phyloP scores from a whole-genome alignment of 2,329 filamentous ascomycete genomes.

The Arthroderma sp. region DNA sequence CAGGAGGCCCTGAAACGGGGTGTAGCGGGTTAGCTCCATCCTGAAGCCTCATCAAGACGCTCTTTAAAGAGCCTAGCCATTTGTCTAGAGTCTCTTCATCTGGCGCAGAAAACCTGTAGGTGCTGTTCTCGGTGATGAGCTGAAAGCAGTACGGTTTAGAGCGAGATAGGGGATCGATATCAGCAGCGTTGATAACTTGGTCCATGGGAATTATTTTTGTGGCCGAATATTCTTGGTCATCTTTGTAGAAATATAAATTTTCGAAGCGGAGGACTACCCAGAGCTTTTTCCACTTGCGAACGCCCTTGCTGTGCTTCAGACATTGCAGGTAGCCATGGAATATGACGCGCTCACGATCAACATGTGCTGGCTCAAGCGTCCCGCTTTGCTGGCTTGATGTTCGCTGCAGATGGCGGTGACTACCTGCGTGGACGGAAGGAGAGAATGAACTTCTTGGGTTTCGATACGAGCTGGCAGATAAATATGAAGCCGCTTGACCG shows the following conservation, averaged over 20 bases:
- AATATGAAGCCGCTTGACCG: slow-evolving; percentile 15
- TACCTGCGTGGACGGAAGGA: slow-evolving; percentile 11
- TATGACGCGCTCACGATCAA: slow-evolving; percentile 76
- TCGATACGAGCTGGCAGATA: slow-evolving; percentile 17
- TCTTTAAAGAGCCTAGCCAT: slow-evolving; percentile 86
- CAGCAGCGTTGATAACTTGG: slow-evolving; percentile 75
- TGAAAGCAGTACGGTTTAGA: slow-evolving; percentile 82
- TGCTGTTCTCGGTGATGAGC: slow-evolving; percentile 85
- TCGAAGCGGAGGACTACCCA: slow-evolving; percentile 85
- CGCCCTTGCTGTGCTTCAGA: slow-evolving; percentile 63
- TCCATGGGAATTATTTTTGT: slow-evolving; percentile 67
- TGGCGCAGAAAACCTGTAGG: slow-evolving; percentile 59
- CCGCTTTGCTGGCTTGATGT: slow-evolving; percentile 53
- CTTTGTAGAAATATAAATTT: slow-evolving; percentile 82
- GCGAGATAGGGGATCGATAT: slow-evolving; percentile 74
- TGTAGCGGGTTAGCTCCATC: no score
- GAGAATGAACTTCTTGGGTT: slow-evolving; percentile 4
- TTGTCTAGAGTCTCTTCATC: slow-evolving; percentile 72
- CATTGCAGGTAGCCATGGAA: slow-evolving; percentile 86
- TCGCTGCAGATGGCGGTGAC: slow-evolving; percentile 27
- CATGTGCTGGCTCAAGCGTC: slow-evolving; percentile 29
- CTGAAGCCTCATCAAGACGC: slow-evolving; percentile 26
- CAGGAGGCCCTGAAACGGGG: no score
- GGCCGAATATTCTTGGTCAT: slow-evolving; percentile 78
- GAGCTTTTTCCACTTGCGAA: slow-evolving; percentile 86